These are phyloP conservation scores for Lipomyces mesembrius DNA, from an alignment of 805 yeast genomes.

Conservation along the genomic window DNA sequence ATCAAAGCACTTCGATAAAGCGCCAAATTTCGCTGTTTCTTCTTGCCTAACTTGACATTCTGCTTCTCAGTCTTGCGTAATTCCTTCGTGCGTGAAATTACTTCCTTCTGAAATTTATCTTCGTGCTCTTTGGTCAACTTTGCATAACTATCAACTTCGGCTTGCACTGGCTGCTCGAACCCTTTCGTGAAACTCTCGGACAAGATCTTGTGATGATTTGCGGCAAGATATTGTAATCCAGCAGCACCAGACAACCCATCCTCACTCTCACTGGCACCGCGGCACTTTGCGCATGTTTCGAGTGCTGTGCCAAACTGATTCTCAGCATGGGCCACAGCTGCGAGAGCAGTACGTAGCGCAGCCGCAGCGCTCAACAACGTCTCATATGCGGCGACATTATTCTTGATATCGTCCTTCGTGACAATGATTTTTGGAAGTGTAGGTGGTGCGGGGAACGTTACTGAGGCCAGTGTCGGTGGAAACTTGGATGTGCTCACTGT, in stretches of 20 bases:
- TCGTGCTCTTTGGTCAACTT: slow-evolving; percentile 55
- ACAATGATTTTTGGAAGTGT: slow-evolving; percentile 53
- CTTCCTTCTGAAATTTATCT: slow-evolving; percentile 56
- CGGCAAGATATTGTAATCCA: slow-evolving; percentile 74
- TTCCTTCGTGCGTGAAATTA: slow-evolving; percentile 56
- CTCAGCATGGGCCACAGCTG: slow-evolving; percentile 60
- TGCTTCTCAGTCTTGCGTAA: slow-evolving; percentile 65
- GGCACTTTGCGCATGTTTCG: slow-evolving; percentile 64
- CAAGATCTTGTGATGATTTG: slow-evolving; percentile 77
- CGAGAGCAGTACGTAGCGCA: slow-evolving; percentile 54
- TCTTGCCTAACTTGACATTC: slow-evolving; percentile 61
- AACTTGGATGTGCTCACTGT: slow-evolving; percentile 32
- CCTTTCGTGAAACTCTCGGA: slow-evolving; percentile 59
- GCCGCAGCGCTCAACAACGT: slow-evolving; percentile 55
- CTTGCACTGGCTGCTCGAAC: slow-evolving; percentile 59
- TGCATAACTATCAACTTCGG: slow-evolving; percentile 54
- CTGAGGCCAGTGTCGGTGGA: slow-evolving; percentile 39
- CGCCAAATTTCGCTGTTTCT: slow-evolving; percentile 66
- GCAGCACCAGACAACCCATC: slow-evolving; percentile 73
- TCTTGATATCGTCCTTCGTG: slow-evolving; percentile 53
- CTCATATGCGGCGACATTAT: slow-evolving; percentile 55
- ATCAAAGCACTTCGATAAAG: slow-evolving; percentile 68
- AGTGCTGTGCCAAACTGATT: slow-evolving; percentile 72
- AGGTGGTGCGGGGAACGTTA: slow-evolving; percentile 49
- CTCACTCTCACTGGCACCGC: slow-evolving; percentile 63